phyloP scores from a whole-genome alignment of 1,139 yeast genomes.

The Pichia sp. region DNA sequence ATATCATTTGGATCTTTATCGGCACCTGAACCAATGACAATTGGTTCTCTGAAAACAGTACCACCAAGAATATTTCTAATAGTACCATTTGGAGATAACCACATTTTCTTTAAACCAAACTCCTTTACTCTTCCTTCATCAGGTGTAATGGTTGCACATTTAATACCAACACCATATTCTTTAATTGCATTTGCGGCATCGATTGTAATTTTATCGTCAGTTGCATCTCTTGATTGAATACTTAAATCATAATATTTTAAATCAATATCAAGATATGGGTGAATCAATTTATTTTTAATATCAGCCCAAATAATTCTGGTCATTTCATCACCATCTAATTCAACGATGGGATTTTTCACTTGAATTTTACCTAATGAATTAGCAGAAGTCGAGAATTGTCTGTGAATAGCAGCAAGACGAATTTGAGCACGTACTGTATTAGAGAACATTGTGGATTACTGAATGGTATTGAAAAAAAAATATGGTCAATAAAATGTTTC shows the following conservation, averaged over 20 bases:
- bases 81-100: slow-evolving; percentile 97
- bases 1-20: slow-evolving; percentile 34
- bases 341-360: slow-evolving; percentile 86
- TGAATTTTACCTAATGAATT: slow-evolving; percentile 45
- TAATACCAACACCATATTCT: slow-evolving; percentile 86
- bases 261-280: slow-evolving; percentile 81
- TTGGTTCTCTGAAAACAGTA: slow-evolving; percentile 94
- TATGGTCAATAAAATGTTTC: too few relatives aligned
- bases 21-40: slow-evolving; percentile 53
- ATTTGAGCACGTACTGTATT: slow-evolving; percentile 9
- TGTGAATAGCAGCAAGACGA: slow-evolving; percentile 11
- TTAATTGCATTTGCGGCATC: slow-evolving; percentile 90
- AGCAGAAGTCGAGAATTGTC: slow-evolving; percentile 12
- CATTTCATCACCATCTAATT: slow-evolving; percentile 96
- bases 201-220: slow-evolving; percentile 79
- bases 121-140: slow-evolving; percentile 93
- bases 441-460: slow-evolving; percentile 6
- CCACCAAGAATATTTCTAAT: slow-evolving; percentile 93
- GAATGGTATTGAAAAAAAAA: not conserved
- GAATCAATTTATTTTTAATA: slow-evolving; percentile 73
- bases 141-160: slow-evolving; percentile 98
- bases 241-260: slow-evolving; percentile 90
- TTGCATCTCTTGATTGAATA: slow-evolving; percentile 75
- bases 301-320: slow-evolving; percentile 88
- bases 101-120: slow-evolving; percentile 86